Percentiles rank a stretch among this genome's conserved stretches.
These are phyloP conservation scores for Salix koriyanagi DNA, from an alignment of 345 rosid species.

Conservation along the genomic window DNA sequence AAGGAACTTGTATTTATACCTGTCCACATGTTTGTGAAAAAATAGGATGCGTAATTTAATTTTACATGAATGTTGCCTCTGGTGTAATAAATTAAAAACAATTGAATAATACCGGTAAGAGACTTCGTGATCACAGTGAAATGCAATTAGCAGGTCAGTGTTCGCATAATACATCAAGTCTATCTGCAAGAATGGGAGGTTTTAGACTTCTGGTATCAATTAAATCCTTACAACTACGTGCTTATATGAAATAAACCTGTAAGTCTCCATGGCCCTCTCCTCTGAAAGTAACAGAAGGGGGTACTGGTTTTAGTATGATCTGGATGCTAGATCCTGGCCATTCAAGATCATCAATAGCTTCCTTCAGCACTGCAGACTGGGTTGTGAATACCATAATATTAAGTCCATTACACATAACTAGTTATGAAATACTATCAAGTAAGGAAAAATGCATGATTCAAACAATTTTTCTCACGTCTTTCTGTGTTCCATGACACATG, in stretches of 20 bases:
- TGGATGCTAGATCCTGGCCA: slow-evolving; percentile 91
- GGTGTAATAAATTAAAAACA: not conserved
- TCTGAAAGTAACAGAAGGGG: slow-evolving; percentile 69
- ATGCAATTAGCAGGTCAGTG: slow-evolving; percentile 73
- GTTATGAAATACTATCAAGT: not conserved
- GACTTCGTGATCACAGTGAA: slow-evolving; percentile 66
- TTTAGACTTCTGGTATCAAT: slow-evolving; percentile 1
- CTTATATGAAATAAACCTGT: slow-evolving; percentile 47
- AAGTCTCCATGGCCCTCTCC: slow-evolving; percentile 94
- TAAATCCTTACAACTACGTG: not conserved
- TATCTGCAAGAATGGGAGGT: slow-evolving; percentile 44
- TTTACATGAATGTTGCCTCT: not conserved
- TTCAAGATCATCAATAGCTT: slow-evolving; percentile 92
- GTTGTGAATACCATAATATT: not conserved
- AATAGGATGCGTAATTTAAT: not conserved
- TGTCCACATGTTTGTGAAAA: slow-evolving; percentile 13
- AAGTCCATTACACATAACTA: not conserved
- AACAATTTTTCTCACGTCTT: not conserved
- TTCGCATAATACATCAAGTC: slow-evolving; percentile 77
- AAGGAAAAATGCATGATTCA: not conserved
- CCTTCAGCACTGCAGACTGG: slow-evolving; percentile 87
- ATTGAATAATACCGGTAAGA: slow-evolving; percentile 51
- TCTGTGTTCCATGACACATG: not conserved
- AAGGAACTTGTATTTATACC: slow-evolving; percentile 87
- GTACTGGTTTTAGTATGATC: slow-evolving; percentile 57